These are phyloP conservation scores for Nematodospora anomalae DNA, from an alignment of 1,139 yeast species.

Conservation along the genomic window DNA sequence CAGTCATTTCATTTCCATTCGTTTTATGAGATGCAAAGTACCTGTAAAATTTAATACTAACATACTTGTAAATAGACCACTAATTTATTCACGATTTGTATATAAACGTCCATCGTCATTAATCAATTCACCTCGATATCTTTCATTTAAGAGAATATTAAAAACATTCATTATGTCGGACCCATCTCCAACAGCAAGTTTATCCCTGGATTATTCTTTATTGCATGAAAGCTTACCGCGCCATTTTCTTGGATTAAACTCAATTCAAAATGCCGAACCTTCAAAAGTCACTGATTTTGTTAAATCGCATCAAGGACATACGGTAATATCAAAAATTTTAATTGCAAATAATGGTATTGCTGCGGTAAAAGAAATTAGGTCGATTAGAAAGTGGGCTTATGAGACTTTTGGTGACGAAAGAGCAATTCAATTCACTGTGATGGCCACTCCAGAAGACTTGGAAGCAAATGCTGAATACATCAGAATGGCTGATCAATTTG, in stretches of 20 bases:
- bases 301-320: conserved; percentile 85
- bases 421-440: conserved; percentile 90
- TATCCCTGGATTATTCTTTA: conserved; percentile 25
- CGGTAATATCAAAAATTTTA: conserved; percentile 83
- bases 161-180: conserved; percentile 10
- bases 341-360: conserved; percentile 99
- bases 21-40: conserved; percentile 9
- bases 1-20: not conserved
- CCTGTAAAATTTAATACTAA: conserved; percentile 5
- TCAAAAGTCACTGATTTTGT: conserved; percentile 83
- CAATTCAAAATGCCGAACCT: conserved; percentile 71
- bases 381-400: conserved; percentile 97
- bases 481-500: conserved; percentile 98
- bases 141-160: conserved; percentile 4
- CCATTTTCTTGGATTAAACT: conserved; percentile 79
- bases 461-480: conserved; percentile 97
- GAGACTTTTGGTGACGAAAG: conserved; percentile 96
- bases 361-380: conserved; percentile 96
- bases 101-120: conserved; percentile 1
- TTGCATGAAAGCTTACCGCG: conserved; percentile 52
- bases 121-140: conserved; percentile 1
- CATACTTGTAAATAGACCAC: conserved; percentile 9
- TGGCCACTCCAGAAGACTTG: conserved; percentile 99
- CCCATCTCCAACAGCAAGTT: conserved; percentile 10
- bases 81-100: conserved; percentile 4